Base-by-base conservation (phyloP, 805 yeast species). In the Kodamaea jinghongensis region DNA sequence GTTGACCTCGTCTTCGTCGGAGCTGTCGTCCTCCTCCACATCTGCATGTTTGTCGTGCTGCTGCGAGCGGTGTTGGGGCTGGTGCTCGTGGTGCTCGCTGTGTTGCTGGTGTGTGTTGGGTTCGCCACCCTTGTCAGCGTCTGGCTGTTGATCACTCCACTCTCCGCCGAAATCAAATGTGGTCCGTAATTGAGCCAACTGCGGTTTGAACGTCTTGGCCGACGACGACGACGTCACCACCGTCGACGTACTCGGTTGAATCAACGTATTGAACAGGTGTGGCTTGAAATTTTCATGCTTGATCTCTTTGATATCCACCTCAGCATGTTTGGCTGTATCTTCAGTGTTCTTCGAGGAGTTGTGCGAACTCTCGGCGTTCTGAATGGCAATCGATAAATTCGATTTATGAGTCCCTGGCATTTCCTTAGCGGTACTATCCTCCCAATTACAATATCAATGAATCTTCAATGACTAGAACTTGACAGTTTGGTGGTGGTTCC, bases 361-460 rank as follows among this genome's bases (percentile, higher is more conserved):
- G 12, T 29, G 28, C 11, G 38, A 17, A 23, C 27, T 13, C 13
- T 65, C 72, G 17, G 71, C 73, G 49, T 65, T 62, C 43, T 68
- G 65, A 28, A 70, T 70, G 42, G 74, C 75, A 42, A 70, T 51
- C 29, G 74, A 68, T 29, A 70, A 52, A 47, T 70, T 70, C 9
- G 73, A 68, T 48, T 60, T 66, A 36, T 54, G 55, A 26, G 55
- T 41, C 15, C 48, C 50, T 14, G 59, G 55, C 60, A 55, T 54
- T 31, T 27, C 23, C 23, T 20, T 20, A 8, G 5, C 23, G 23
- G 23, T 20, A 20, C 23, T 20, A 20, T 6, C 23, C 23, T 20
- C 8, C 23, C n/a, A n/a, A n/a, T n/a, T n/a, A n/a, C n/a, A n/a
- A n/a, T n/a, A n/a, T n/a, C n/a, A n/a, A n/a, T n/a, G n/a, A n/a